phyloP scores from a whole-genome alignment of 2,329 filamentous ascomycete genomes.

The Penicillium hesseltinei region DNA sequence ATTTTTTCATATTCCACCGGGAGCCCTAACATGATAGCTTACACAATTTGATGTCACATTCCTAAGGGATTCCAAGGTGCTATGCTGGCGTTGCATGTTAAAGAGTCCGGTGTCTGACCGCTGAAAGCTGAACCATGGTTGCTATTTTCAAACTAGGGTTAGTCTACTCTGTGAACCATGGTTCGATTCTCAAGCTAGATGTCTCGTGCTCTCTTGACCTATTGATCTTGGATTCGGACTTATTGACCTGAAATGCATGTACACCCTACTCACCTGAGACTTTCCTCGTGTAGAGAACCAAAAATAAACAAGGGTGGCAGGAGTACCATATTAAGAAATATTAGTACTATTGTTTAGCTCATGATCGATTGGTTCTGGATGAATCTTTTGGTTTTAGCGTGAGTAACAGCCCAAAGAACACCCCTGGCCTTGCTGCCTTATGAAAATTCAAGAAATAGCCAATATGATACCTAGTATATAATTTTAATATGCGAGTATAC shows the following conservation, averaged over 20 bases:
- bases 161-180: slow-evolving; percentile 4
- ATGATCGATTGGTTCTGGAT: slow-evolving; percentile 24
- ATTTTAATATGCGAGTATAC: not conserved
- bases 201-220: not conserved
- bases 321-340: slow-evolving; percentile 3
- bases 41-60: not conserved
- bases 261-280: not conserved
- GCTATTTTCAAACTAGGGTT: not conserved
- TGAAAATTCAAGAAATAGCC: not conserved
- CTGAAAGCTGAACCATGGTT: slow-evolving; percentile 2
- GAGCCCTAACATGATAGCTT: not conserved
- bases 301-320: not conserved
- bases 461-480: slow-evolving; percentile 5
- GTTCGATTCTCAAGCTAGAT: not conserved
- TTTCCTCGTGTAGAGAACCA: not conserved
- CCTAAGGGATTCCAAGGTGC: not conserved
- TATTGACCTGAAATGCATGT: not conserved
- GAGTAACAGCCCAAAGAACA: slow-evolving; percentile 6
- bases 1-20: not conserved
- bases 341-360: slow-evolving; percentile 1
- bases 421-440: slow-evolving; percentile 13
- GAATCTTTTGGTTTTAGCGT: slow-evolving; percentile 21
- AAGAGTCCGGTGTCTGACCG: slow-evolving; percentile 10
- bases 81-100: slow-evolving; percentile 17
- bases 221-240: not conserved